These are phyloP conservation scores for Pseudogymnoascus sp. DNA, from an alignment of 2,329 filamentous ascomycete species.

Conservation along the genomic window DNA sequence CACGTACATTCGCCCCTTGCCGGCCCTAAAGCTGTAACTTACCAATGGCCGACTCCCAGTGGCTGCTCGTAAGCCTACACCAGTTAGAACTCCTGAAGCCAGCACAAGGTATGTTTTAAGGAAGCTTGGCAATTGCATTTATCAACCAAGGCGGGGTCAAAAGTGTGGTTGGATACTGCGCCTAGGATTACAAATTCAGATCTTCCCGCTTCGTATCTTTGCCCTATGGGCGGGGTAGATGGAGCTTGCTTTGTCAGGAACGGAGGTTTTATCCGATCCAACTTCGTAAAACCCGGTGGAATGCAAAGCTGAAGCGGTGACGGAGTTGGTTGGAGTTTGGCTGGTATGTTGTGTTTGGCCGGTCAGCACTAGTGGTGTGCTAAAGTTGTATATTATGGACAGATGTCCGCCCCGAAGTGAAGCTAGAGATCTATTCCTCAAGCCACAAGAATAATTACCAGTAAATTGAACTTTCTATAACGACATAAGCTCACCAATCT, in stretches of 20 bases:
- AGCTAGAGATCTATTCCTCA: neutral
- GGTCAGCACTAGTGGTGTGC: neutral
- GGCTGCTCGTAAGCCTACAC: neutral
- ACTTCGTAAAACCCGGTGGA: neutral
- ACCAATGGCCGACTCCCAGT: neutral
- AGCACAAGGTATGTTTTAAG: neutral
- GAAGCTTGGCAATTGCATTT: conserved; percentile 1
- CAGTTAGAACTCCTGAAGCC: neutral
- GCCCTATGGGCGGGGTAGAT: neutral
- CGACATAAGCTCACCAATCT: neutral
- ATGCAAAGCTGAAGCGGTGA: neutral
- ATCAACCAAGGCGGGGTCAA: neutral
- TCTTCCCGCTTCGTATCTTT: neutral
- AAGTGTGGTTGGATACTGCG: neutral
- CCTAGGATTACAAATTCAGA: neutral
- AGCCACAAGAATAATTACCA: neutral
- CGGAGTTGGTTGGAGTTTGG: neutral
- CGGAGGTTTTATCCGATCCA: neutral
- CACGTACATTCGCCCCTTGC: neutral
- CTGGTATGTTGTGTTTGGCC: neutral
- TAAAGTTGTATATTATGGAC: neutral
- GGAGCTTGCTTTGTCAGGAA: neutral
- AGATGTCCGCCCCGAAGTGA: neutral
- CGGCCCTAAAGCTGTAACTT: neutral
- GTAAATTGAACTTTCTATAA: neutral